Conservation (phyloP, 1,139 yeast species). For the Nakaseomyces delphensis region DNA sequence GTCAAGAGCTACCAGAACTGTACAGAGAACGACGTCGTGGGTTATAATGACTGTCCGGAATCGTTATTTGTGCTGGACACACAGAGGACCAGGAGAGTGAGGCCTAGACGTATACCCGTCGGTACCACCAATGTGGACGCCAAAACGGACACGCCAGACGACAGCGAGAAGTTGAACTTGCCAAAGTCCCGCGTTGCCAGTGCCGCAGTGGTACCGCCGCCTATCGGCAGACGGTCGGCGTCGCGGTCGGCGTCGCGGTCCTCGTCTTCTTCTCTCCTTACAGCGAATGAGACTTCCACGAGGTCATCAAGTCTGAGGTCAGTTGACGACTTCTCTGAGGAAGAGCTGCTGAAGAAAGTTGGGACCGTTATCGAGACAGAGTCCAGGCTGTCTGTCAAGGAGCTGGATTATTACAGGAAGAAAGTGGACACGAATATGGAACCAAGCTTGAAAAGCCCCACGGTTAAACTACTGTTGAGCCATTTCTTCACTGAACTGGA, state of each 20-base stretch:
- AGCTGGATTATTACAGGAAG: conserved; percentile 23
- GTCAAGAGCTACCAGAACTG: conserved; percentile 30
- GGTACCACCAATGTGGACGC: not conserved
- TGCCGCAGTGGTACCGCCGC: conserved; percentile 5
- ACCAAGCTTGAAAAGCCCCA: conserved; percentile 16
- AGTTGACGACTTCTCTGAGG: conserved; percentile 10
- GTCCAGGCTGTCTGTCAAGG: conserved; percentile 19
- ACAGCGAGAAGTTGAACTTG: not conserved
- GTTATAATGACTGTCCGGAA: conserved; percentile 33
- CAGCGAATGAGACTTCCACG: not conserved
- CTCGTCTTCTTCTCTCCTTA: not conserved
- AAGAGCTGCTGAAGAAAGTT: conserved; percentile 18
- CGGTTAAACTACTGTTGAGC: conserved; percentile 18
- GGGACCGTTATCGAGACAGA: conserved; percentile 12
- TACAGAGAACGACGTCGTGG: conserved; percentile 30
- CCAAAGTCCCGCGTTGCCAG: conserved; percentile 2
- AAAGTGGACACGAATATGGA: conserved; percentile 21
- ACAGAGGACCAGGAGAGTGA: not conserved
- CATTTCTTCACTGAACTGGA: conserved; percentile 15
- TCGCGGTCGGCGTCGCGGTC: not conserved
- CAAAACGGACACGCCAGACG: not conserved
- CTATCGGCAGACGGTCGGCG: conserved; percentile 3
- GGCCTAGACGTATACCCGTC: conserved; percentile 5
- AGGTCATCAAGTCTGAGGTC: conserved; percentile 7
- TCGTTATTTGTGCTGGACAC: conserved; percentile 18